A percentile compares a stretch with the other conserved stretches of the same genome.
These are phyloP conservation scores for Ogataea populi-albae DNA, from an alignment of 805 yeast genomes.

Conservation along the genomic window DNA sequence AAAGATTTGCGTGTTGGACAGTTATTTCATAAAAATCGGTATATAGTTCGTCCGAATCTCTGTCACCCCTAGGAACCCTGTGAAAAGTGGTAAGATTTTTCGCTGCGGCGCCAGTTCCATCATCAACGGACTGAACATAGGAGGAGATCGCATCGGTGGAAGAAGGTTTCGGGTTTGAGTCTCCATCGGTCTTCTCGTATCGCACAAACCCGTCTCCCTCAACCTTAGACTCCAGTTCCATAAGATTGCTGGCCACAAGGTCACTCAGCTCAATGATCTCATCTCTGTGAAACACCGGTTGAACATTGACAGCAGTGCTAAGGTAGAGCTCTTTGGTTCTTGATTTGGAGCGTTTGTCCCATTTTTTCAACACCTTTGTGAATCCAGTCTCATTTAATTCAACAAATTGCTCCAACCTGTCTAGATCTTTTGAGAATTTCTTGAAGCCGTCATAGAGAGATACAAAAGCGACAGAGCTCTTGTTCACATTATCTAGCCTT, in stretches of 20 bases:
- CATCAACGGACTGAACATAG: no score
- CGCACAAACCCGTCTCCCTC: constrained; percentile 36
- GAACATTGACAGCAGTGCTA: constrained; percentile 90
- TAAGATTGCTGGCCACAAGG: constrained; percentile 57
- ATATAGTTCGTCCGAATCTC: constrained; percentile 65
- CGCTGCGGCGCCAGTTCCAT: constrained; percentile 1
- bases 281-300: constrained; percentile 91
- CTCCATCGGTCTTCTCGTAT: constrained; percentile 20
- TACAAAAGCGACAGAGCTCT: constrained; percentile 72
- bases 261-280: constrained; percentile 85
- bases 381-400: constrained; percentile 95
- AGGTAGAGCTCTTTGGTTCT: constrained; percentile 91
- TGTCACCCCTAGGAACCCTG: constrained; percentile 3
- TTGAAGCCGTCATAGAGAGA: constrained; percentile 86
- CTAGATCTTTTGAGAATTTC: constrained; percentile 84
- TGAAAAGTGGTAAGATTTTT: not conserved
- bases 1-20: constrained; percentile 36
- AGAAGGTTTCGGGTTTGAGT: not conserved
- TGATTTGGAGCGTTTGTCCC: constrained; percentile 96
- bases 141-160: constrained; percentile 3
- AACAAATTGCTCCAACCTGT: constrained; percentile 86
- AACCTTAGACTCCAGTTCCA: constrained; percentile 74
- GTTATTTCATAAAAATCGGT: constrained; percentile 53
- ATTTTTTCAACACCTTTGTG: constrained; percentile 90
- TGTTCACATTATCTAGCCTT: constrained; percentile 44